Evolutionary conservation across 2,329 filamentous ascomycete genomes (phyloP).

Genomic region (Fusarium burgessii): DNA sequence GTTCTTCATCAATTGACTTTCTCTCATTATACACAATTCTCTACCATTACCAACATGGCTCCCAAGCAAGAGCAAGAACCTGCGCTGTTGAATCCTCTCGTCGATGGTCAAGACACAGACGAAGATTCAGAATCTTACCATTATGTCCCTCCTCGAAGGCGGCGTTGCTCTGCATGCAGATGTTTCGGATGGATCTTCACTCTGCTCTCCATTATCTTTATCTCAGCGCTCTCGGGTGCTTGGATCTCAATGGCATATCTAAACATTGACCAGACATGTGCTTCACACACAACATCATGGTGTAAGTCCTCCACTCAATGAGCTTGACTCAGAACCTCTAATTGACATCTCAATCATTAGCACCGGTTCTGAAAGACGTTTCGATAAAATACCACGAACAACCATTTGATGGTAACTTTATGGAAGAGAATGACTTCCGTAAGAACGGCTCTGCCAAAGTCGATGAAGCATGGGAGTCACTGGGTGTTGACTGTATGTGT

Average conservation of each 20-base stretch:
- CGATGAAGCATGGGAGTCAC: constrained; percentile 66
- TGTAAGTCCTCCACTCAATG: constrained; percentile 47
- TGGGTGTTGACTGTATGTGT: constrained; percentile 59
- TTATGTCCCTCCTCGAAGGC: constrained; percentile 27
- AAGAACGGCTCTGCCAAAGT: constrained; percentile 63
- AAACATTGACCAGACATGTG: constrained; percentile 42
- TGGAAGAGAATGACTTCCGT: constrained; percentile 66
- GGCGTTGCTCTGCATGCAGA: constrained; percentile 29
- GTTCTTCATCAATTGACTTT: not conserved
- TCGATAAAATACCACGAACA: constrained; percentile 49
- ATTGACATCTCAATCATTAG: constrained; percentile 31
- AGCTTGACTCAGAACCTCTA: rapidly evolving
- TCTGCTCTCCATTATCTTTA: constrained; percentile 15
- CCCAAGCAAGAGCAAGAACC: constrained; percentile 42
- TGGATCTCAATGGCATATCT: constrained; percentile 39
- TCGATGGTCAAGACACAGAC: constrained; percentile 30
- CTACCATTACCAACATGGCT: constrained; percentile 24
- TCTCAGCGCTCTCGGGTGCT: constrained; percentile 36
- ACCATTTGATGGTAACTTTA: constrained; percentile 67
- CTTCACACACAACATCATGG: constrained; percentile 52
- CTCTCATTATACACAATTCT: not conserved
- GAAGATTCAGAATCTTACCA: constrained; percentile 35
- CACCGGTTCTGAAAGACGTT: constrained; percentile 52
- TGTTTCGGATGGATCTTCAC: constrained; percentile 24
- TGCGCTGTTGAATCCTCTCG: constrained; percentile 26